A percentile compares a stretch with the other conserved stretches of the same genome.
Conservation (phyloP, 179 eudicot species). For the Heliamphora pulchella region DNA sequence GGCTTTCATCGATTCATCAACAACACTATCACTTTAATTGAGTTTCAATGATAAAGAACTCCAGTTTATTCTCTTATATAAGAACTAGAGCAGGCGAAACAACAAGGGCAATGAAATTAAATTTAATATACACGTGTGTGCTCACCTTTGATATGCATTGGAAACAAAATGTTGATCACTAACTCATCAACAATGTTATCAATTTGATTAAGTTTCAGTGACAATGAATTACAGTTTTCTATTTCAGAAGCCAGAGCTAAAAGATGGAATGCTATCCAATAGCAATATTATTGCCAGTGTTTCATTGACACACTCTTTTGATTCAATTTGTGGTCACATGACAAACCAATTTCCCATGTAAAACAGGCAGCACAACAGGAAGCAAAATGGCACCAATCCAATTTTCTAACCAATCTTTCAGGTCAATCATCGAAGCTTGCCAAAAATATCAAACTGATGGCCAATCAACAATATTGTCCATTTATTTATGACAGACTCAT, state of each 20-base stretch:
- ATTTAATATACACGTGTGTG: too few species aligned
- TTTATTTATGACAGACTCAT: not conserved
- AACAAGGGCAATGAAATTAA: too few species aligned
- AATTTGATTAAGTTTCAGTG: not conserved
- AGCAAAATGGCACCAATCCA: not conserved
- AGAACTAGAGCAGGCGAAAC: too few species aligned
- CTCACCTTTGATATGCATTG: too few species aligned
- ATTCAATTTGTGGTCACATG: not conserved
- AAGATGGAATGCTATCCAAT: not conserved
- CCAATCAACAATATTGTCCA: not conserved
- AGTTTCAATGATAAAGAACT: too few species aligned
- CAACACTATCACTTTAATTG: too few species aligned
- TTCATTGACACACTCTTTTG: not conserved
- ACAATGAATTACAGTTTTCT: not conserved
- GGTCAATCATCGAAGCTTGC: not conserved
- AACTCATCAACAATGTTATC: not conserved
- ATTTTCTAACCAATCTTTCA: not conserved
- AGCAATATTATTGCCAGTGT: not conserved
- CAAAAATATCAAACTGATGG: not conserved
- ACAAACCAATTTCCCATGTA: not conserved
- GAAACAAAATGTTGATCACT: not conserved
- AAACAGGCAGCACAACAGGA: not conserved
- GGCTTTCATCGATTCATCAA: not conserved
- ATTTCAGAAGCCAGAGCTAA: not conserved
- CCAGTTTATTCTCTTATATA: too few species aligned